phyloP scores from a whole-genome alignment of 331 rosid genomes.

The Malus hybrid region DNA sequence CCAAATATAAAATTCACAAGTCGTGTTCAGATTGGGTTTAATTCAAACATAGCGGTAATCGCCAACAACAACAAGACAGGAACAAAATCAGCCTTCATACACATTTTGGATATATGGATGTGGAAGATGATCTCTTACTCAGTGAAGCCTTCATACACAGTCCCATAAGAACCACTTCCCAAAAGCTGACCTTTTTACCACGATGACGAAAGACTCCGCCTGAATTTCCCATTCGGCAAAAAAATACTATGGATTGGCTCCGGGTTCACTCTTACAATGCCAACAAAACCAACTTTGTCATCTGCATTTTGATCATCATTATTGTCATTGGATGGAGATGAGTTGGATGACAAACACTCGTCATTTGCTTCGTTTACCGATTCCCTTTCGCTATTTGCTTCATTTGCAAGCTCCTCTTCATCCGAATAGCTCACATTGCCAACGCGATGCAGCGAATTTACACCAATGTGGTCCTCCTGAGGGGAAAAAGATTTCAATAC shows the following conservation, averaged over 20 bases:
- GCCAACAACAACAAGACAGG: neutral
- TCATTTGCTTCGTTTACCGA: neutral
- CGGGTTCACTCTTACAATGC: neutral
- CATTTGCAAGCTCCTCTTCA: slow-evolving; percentile 9
- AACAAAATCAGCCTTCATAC: neutral
- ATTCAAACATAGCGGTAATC: neutral
- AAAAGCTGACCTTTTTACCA: slow-evolving; percentile 63
- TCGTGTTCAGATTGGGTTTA: neutral
- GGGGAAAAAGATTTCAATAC: slow-evolving; percentile 25
- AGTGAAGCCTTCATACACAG: slow-evolving; percentile 59
- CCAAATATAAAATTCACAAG: too few species aligned
- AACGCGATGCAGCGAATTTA: neutral
- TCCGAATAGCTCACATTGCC: slow-evolving; percentile 11
- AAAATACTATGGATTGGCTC: slow-evolving; percentile 11
- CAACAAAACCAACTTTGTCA: neutral
- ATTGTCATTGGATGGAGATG: slow-evolving; percentile 20
- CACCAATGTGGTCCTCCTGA: neutral
- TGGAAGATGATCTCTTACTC: slow-evolving; percentile 32
- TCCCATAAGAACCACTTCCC: slow-evolving; percentile 64
- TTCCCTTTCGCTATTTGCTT: neutral
- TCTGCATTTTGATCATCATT: slow-evolving; percentile 28
- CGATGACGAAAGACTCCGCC: slow-evolving; percentile 32
- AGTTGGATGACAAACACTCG: slow-evolving; percentile 1
- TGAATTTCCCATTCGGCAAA: slow-evolving; percentile 29
- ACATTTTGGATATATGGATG: neutral